Base-by-base conservation (phyloP, 2,329 filamentous ascomycete species). In the Epichloe festucae region DNA sequence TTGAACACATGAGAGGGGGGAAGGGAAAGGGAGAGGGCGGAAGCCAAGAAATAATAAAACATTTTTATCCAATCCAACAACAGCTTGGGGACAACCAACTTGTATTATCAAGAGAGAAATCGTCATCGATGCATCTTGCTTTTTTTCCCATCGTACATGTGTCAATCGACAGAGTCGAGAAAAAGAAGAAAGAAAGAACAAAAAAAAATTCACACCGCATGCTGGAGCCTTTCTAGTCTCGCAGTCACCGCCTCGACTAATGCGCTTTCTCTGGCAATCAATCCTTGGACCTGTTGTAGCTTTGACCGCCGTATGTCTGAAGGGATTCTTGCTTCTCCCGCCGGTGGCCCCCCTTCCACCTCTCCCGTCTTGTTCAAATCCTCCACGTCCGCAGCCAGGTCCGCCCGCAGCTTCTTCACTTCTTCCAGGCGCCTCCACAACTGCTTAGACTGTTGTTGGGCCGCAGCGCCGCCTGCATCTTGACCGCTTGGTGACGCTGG, bases 261-360 rank as follows among this genome's bases (percentile, higher is more conserved):
- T 5, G 81, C 81, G 46, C 78, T 78, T 67, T 88, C 83, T 31
- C 84, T 71, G 52, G 84, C 80, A 56, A 88, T 67, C 54, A 86
- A 65, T 31, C 68, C 68, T 66, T 79, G 79, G 21, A 87, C 79
- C 62, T 85, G 77, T 52, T 73, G 72, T 57, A 87, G 66, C 67
- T 85, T 85, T 48, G 73, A 76, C 65, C 74, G 78, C 53, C 81
- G 73, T 53, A 85, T 74, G 51, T 82, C 79, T 19, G 73, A 68
- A 12, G 81, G 78, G 50, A 85, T 78, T 56, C 73, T 70, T 48
- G 78, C 58, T 53, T 75, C 71, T 45, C 68, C 66, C 27, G 70
- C 63, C 39, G 65, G 57, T 31, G 60, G n/a, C n/a, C n/a, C 56
- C 31, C 55, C 56, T 47, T 62, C 61, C 43, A 52, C 58, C 11